Conservation (phyloP, 2,329 filamentous ascomycete genomes). For the Arthrinium puccinioides region DNA sequence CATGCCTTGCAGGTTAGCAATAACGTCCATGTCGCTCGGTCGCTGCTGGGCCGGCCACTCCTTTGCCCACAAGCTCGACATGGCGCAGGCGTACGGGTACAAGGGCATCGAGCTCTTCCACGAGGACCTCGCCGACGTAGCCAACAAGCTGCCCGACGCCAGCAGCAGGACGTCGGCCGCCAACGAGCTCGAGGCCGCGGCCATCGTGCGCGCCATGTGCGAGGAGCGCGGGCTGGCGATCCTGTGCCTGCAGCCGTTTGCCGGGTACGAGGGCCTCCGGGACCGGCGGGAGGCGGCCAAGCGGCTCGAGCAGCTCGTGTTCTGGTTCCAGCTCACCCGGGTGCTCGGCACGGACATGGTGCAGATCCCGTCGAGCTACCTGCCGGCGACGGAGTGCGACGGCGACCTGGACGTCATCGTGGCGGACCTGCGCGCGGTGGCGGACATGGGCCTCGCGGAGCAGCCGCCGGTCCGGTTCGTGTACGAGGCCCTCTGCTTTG, state of each 20-base stretch:
- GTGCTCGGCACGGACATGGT: slow-evolving; percentile 64
- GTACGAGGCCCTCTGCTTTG: slow-evolving; percentile 69
- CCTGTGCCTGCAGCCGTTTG: slow-evolving; percentile 69
- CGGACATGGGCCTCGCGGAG: slow-evolving; percentile 57
- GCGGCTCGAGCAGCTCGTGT: slow-evolving; percentile 53
- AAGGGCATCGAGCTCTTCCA: slow-evolving; percentile 70
- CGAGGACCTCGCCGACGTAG: slow-evolving; percentile 63
- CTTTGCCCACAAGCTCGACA: slow-evolving; percentile 59
- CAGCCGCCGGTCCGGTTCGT: slow-evolving; percentile 56
- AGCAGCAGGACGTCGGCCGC: slow-evolving; percentile 29
- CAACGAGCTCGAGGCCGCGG: slow-evolving; percentile 51
- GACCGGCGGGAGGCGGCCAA: slow-evolving; percentile 51
- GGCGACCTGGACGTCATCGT: slow-evolving; percentile 48
- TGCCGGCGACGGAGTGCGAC: slow-evolving; percentile 38
- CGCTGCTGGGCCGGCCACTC: slow-evolving; percentile 61
- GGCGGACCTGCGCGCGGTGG: slow-evolving; percentile 54
- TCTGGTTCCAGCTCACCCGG: slow-evolving; percentile 63
- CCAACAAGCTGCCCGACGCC: slow-evolving; percentile 34
- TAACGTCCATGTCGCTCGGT: slow-evolving; percentile 72
- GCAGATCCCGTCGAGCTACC: slow-evolving; percentile 66
- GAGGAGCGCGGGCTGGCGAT: slow-evolving; percentile 46
- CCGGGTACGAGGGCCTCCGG: slow-evolving; percentile 67
- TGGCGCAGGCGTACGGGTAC: slow-evolving; percentile 58
- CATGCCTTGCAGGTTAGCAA: slow-evolving; percentile 55
- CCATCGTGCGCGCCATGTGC: slow-evolving; percentile 50